Evolutionary conservation across 768 basidiomycete species (phyloP), one percentile per base, ranked within the genome.

Genomic region (Rubroboletus pulcherrimus): DNA sequence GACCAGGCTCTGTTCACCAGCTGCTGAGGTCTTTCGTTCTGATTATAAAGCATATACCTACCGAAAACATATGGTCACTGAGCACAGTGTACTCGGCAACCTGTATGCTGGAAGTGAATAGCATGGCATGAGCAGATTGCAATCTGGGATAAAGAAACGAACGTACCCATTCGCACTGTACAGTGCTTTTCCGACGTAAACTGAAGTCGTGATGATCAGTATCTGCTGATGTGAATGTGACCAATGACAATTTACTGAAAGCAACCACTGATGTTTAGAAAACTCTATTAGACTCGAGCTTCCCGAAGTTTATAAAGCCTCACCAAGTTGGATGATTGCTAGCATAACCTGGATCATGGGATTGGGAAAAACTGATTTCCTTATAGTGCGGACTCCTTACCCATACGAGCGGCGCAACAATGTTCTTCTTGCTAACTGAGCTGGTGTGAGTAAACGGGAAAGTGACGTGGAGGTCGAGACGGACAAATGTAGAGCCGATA

Each of bases 401-500:
- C 48, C 51, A 59, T 42, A 34, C 3, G 2, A 62, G 9, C 7
- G 46, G 56, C 3, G 8, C 15, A n/a, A 49, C 0, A 17, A 54
- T 17, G 0, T 42, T 54, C 21, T n/a, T 62, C 46, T 31, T 26
- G 2, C 42, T 52, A 19, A 63, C 61, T 63, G 17, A 5, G 5
- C 7, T 5, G 2, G 0, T 7, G 7, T 62, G 19, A 43, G 34
- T 24, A 29, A 49, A 21, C 6, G 0, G 40, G 19, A 40, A 40
- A 12, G 12, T 10, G 19, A 39, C 14, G 15, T 2, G 17, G 4
- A 19, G 7, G 8, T 3, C 3, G 10, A 37, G 14, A 62, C 61
- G 31, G 26, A 62, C 61, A 51, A 31, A 19, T 1, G 4, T 63
- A 62, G 46, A 62, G 44, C 38, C 61, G 56, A 35, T 58, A 35